Evolutionary conservation across 495 filamentous ascomycete species (phyloP), one percentile per base, ranked within the genome.

Genomic region (Amorphotheca resinae): DNA sequence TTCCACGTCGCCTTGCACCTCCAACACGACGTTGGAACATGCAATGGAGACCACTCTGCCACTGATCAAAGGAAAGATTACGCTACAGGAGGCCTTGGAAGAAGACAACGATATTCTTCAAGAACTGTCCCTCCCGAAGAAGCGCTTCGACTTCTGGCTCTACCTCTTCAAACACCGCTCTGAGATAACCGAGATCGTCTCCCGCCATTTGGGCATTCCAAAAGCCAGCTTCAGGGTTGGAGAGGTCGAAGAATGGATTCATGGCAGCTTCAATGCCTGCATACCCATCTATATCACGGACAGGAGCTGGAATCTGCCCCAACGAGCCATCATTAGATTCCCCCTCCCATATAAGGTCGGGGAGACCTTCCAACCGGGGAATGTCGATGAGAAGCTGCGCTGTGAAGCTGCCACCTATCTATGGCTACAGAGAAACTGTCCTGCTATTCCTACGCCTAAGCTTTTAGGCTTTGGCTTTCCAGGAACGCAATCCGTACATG

Each of bases 271-370:
- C 41, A 44, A 44, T 22, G 18, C 21, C 30, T 44, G 41, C 31
- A 23, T 44, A 26, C 41, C 41, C 12, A 28, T 44, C 22, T 4
- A 20, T 15, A 17, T 37, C 9, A 9, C 17, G 4, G 7, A 22
- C 9, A 3, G 9, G 8, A 30, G 22, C 21, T 5, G 14, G 16
- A 4, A 6, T 5, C n/a, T 14, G 11, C 4, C 3, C 9, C 4
- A 17, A 26, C 8, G 23, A 15, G 30, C 38, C 3, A 8, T 46
- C 18, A 30, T 46, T 9, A 4, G 43, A 3, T 40, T 41, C 43
- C 38, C 33, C n/a, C n/a, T 46, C 39, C 43, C 36, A 14, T 43
- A 43, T 20, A 46, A 46, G 36, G 15, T 38, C 23, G 43, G 28
- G n/a, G 43, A 46, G 14, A 3, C 22, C 3, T 4, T 8, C 12